These are phyloP conservation scores for Yamadazyma dendronema DNA, from an alignment of 1,139 yeast species.

Conservation along the genomic window DNA sequence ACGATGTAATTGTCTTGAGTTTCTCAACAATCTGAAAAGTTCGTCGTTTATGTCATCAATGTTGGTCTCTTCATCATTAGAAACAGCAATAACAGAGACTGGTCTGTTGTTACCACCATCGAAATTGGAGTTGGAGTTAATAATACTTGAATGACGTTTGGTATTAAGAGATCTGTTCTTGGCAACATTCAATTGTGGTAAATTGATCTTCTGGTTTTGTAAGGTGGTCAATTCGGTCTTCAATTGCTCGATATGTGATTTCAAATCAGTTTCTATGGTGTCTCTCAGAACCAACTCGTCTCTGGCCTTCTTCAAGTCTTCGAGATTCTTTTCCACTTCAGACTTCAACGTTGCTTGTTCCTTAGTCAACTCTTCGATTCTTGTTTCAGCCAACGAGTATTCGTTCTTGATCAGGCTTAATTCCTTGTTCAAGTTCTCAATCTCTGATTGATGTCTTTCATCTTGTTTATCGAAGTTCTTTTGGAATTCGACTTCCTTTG, in stretches of 20 bases:
- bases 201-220: constrained; percentile 32
- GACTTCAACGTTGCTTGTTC: constrained; percentile 64
- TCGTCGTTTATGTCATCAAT: constrained; percentile 73
- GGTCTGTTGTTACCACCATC: constrained; percentile 36
- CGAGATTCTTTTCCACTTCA: constrained; percentile 61
- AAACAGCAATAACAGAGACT: constrained; percentile 58
- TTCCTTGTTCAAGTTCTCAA: constrained; percentile 55
- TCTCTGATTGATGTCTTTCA: constrained; percentile 48
- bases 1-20: constrained; percentile 72
- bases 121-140: constrained; percentile 31
- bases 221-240: constrained; percentile 62
- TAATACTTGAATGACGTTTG: constrained; percentile 41
- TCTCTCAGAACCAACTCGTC: constrained; percentile 61
- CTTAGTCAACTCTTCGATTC: constrained; percentile 61
- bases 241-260: constrained; percentile 65
- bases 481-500: constrained; percentile 55
- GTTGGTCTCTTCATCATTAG: constrained; percentile 55
- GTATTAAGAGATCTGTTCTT: constrained; percentile 29
- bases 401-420: constrained; percentile 57
- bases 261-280: constrained; percentile 67
- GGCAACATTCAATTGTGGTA: constrained; percentile 21
- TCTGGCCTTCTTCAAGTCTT: constrained; percentile 62
- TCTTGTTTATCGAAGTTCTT: constrained; percentile 45
- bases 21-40: constrained; percentile 69
- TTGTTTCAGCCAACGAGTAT: constrained; percentile 58